phyloP scores from a whole-genome alignment of 2,329 filamentous ascomycete species.

The Stachybotrys elegans region DNA sequence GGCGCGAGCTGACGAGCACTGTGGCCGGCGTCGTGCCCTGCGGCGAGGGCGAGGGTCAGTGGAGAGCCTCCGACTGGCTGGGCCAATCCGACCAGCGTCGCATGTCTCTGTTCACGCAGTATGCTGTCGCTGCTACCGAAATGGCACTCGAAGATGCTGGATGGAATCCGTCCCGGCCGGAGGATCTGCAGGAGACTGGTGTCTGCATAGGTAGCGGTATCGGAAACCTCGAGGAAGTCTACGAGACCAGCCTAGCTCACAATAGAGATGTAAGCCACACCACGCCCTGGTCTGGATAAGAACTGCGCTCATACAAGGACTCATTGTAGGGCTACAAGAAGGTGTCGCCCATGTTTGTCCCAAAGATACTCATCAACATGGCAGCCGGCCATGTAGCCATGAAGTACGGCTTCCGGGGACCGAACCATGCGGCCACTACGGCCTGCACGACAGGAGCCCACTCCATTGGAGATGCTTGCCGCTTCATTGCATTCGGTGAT shows the following conservation, averaged over 20 bases:
- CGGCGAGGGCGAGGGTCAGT: constrained; percentile 34
- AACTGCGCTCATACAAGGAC: constrained; percentile 8
- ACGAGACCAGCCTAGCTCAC: constrained; percentile 74
- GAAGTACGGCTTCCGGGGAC: constrained; percentile 81
- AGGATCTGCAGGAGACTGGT: constrained; percentile 72
- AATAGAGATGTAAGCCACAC: constrained; percentile 58
- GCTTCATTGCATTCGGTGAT: constrained; percentile 86
- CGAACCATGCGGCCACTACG: constrained; percentile 88
- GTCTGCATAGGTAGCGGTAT: constrained; percentile 95
- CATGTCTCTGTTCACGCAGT: constrained; percentile 90
- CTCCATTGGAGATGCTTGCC: constrained; percentile 88
- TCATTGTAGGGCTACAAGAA: constrained; percentile 74
- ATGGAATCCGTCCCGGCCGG: constrained; percentile 59
- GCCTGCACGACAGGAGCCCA: constrained; percentile 96
- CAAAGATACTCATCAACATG: constrained; percentile 88
- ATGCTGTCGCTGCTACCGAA: constrained; percentile 77
- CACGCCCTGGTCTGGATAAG: background rate
- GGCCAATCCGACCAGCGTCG: constrained; percentile 56
- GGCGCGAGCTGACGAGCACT: constrained; percentile 72
- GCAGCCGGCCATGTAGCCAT: constrained; percentile 94
- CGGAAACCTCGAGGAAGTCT: constrained; percentile 87
- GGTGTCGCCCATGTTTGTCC: constrained; percentile 89
- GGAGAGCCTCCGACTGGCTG: constrained; percentile 52
- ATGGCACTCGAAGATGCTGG: constrained; percentile 82
- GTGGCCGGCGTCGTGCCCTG: constrained; percentile 77